Percentiles rank a stretch among this genome's conserved stretches.
These are phyloP conservation scores for Smallanthus sonchifolius DNA, from an alignment of 129 eudicot genomes.

Conservation along the genomic window DNA sequence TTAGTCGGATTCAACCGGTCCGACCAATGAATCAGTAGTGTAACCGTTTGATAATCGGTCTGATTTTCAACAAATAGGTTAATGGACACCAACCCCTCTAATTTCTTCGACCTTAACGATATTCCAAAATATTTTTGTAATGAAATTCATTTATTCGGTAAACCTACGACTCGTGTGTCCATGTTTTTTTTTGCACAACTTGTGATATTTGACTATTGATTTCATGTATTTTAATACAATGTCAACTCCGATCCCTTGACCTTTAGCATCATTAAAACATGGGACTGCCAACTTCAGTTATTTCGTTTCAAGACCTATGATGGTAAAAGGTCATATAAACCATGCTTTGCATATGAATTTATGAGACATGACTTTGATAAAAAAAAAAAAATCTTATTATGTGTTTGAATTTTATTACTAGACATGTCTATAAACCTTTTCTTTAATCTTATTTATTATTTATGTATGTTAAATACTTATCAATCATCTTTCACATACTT, in stretches of 20 bases:
- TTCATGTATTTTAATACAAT: not conserved
- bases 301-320: not conserved
- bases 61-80: too few species aligned
- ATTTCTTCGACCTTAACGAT: not conserved
- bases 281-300: not conserved
- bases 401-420: too few species aligned
- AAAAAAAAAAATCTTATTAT: too few species aligned
- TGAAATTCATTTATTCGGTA: not conserved
- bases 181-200: not conserved
- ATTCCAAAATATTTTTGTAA: not conserved
- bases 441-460: too few species aligned
- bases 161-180: slow-evolving; percentile 4
- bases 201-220: not conserved
- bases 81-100: not conserved
- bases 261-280: not conserved
- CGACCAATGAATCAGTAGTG: too few species aligned
- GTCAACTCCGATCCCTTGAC: not conserved
- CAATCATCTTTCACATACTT: not conserved
- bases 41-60: too few species aligned
- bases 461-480: too few species aligned
- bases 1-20: too few species aligned
- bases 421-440: too few species aligned
- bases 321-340: not conserved
- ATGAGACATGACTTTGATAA: not conserved
- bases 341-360: not conserved